Percentiles rank a stretch among this genome's conserved stretches.
Evolutionary conservation across 257 asterid genomes (phyloP).

Genomic region (Linderniella brevidens): DNA sequence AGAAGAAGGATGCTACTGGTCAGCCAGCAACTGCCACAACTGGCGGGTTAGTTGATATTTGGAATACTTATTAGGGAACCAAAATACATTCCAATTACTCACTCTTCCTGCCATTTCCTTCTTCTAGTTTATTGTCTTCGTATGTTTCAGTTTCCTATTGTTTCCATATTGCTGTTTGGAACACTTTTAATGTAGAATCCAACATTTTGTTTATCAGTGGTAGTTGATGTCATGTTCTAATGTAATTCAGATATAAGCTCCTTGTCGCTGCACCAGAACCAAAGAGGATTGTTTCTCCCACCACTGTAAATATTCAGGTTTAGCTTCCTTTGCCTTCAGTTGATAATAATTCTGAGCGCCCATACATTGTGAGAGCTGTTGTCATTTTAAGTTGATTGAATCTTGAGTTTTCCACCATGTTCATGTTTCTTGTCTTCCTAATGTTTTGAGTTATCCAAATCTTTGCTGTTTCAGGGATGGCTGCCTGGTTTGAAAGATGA

Average conservation of each 20-base stretch:
- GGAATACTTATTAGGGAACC: background rate
- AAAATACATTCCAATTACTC: conserved; percentile 1
- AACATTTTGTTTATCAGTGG: background rate
- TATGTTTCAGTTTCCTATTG: no score
- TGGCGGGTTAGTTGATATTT: conserved; percentile 73
- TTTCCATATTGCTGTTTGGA: background rate
- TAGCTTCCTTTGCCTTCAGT: no score
- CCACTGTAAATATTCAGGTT: conserved; percentile 81
- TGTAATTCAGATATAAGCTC: conserved; percentile 66
- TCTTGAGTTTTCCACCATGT: background rate
- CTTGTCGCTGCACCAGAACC: conserved; percentile 78
- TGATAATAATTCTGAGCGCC: no score
- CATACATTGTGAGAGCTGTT: no score
- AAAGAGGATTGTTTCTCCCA: conserved; percentile 75
- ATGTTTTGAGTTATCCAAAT: conserved; percentile 2
- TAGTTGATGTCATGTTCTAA: conserved; percentile 9
- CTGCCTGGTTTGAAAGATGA: conserved; percentile 80
- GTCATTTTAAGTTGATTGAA: no score
- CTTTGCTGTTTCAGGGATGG: conserved; percentile 64
- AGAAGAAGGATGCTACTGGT: conserved; percentile 77
- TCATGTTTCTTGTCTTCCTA: background rate
- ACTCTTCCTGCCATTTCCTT: background rate
- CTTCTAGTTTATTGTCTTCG: background rate
- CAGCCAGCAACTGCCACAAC: conserved; percentile 95
- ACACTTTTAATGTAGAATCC: background rate